A percentile compares a stretch with the other conserved stretches of the same genome.
Conservation (phyloP, 2,329 filamentous ascomycete species). For the Diplodia corticola region DNA sequence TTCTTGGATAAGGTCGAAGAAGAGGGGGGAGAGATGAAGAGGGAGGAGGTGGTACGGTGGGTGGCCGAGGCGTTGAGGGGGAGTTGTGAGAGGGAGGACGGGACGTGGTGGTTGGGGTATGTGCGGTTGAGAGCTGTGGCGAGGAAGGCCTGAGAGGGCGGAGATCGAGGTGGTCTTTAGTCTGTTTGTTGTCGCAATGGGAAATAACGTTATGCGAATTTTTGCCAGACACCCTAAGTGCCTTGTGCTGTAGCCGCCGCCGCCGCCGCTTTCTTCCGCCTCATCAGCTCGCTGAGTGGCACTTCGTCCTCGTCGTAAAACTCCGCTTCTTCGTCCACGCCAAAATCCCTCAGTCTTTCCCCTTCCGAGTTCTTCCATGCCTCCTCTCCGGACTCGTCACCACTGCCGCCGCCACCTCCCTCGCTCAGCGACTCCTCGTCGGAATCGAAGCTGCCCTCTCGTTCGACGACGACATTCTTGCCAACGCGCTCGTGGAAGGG, state of each 20-base stretch:
- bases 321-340: slow-evolving; percentile 75
- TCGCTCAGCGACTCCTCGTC: slow-evolving; percentile 26
- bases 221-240: background rate
- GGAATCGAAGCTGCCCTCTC: background rate
- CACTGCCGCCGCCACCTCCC: slow-evolving; percentile 26
- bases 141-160: background rate
- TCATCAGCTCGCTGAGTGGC: slow-evolving; percentile 67
- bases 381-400: slow-evolving; percentile 49
- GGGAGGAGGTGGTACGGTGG: slow-evolving; percentile 57
- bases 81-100: slow-evolving; percentile 57
- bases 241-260: background rate
- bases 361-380: slow-evolving; percentile 76
- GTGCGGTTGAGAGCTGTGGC: slow-evolving; percentile 44
- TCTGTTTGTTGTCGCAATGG: background rate
- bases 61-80: slow-evolving; percentile 56
- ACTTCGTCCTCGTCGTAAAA: slow-evolving; percentile 67
- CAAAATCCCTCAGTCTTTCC: slow-evolving; percentile 72
- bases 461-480: slow-evolving; percentile 15
- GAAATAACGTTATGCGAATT: background rate
- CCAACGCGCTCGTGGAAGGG: slow-evolving; percentile 47
- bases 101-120: slow-evolving; percentile 53
- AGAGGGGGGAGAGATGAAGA: slow-evolving; percentile 41
- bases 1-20: slow-evolving; percentile 55
- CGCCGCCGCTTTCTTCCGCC: slow-evolving; percentile 33
- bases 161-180: no score